Conservation (phyloP, 331 rosid species). For the Pyracantha coccinea region DNA sequence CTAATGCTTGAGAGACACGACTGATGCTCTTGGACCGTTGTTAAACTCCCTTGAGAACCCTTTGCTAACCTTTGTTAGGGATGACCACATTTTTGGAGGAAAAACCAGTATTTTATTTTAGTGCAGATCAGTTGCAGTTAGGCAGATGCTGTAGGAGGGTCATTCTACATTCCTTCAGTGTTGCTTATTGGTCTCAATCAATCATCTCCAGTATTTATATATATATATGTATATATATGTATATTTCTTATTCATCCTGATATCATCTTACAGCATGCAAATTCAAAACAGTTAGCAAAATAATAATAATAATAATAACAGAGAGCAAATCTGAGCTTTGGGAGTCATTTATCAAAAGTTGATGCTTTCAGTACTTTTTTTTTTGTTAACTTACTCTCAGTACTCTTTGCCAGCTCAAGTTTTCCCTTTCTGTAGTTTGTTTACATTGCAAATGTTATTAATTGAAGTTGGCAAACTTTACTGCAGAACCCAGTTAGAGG, state of each 20-base stretch:
- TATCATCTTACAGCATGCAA: not conserved
- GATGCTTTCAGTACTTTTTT: not conserved
- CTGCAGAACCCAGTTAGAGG: constrained; percentile 83
- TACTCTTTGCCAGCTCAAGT: not conserved
- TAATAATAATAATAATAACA: too few relatives aligned
- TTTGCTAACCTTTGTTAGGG: not conserved
- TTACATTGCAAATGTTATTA: not conserved
- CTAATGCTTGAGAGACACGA: not conserved
- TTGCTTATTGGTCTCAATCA: not conserved
- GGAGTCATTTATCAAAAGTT: not conserved
- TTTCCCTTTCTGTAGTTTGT: not conserved
- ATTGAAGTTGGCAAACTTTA: constrained; percentile 1
- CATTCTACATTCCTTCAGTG: not conserved
- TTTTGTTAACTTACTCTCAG: not conserved
- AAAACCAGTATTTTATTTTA: not conserved
- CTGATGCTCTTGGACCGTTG: not conserved
- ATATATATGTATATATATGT: too few relatives aligned
- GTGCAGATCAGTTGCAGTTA: not conserved
- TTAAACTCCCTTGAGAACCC: not conserved
- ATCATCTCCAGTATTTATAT: not conserved
- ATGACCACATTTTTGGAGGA: not conserved
- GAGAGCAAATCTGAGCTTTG: too few relatives aligned
- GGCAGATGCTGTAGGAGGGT: not conserved
- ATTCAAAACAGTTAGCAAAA: not conserved
- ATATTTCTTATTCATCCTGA: too few relatives aligned